A percentile compares a stretch with the other conserved stretches of the same genome.
Evolutionary conservation across 495 filamentous ascomycete genomes (phyloP).

Genomic region (Neurospora sp.): DNA sequence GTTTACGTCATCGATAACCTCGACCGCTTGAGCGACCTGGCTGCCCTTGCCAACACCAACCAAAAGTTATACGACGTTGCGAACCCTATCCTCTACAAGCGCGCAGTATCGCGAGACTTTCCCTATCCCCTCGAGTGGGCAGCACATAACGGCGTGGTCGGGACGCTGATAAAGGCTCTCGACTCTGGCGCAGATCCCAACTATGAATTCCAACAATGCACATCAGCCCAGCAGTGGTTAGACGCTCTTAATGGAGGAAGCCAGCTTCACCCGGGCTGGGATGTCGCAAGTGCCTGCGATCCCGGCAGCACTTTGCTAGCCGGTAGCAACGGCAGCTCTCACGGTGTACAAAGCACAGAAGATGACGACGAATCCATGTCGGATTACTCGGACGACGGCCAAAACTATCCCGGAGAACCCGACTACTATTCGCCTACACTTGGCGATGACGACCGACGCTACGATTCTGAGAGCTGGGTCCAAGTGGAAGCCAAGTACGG

Average conservation of each 20-base stretch:
- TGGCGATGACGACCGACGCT: background rate
- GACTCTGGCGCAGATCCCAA: conserved; percentile 18
- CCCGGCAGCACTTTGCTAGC: background rate
- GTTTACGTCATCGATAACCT: conserved; percentile 18
- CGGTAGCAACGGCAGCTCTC: background rate
- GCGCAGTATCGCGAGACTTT: conserved; percentile 7
- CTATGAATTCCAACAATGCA: conserved; percentile 11
- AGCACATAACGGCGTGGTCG: conserved; percentile 13
- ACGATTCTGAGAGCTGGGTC: background rate
- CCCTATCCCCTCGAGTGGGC: conserved; percentile 20
- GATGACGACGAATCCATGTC: conserved; percentile 8
- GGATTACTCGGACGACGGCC: background rate
- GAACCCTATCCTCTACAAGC: conserved; percentile 18
- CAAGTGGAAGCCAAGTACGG: background rate
- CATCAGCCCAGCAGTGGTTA: conserved; percentile 10
- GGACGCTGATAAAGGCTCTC: conserved; percentile 16
- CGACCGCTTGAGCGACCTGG: conserved; percentile 13
- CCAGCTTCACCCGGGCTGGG: background rate
- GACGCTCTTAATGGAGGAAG: background rate
- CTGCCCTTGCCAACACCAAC: conserved; percentile 14
- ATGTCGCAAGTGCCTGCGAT: background rate
- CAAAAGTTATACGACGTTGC: conserved; percentile 10
- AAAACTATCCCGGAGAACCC: background rate
- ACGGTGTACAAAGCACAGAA: conserved; percentile 1
- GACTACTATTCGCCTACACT: background rate